Conservation (phyloP, 345 rosid species). For the Arabis hirsuta region DNA sequence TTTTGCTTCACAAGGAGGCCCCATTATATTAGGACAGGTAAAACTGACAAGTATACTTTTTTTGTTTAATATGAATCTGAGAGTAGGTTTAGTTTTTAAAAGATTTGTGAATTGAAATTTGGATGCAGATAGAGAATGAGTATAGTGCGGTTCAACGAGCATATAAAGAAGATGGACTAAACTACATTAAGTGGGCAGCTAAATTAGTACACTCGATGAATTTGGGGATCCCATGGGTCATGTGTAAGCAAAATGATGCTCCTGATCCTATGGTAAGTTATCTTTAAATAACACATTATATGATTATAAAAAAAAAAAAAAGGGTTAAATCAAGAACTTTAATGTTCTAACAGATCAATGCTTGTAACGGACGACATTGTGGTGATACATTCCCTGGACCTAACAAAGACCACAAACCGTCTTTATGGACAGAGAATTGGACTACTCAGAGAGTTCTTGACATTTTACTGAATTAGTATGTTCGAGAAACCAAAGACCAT, state of each 20-base stretch:
- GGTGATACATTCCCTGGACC: slow-evolving; percentile 96
- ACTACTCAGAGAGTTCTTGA: slow-evolving; percentile 75
- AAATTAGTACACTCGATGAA: slow-evolving; percentile 57
- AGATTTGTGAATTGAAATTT: slow-evolving; percentile 9
- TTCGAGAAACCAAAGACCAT: not conserved
- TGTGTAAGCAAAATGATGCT: slow-evolving; percentile 93
- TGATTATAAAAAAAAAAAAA: not conserved
- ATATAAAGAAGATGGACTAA: slow-evolving; percentile 59
- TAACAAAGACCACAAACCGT: slow-evolving; percentile 74
- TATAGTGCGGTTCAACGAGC: slow-evolving; percentile 74
- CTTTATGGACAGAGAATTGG: slow-evolving; percentile 98
- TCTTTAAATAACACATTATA: slow-evolving; percentile 7
- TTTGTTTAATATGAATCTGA: not conserved
- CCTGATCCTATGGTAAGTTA: slow-evolving; percentile 74
- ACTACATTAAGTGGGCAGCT: slow-evolving; percentile 78
- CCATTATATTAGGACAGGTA: slow-evolving; percentile 66
- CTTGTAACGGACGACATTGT: slow-evolving; percentile 98
- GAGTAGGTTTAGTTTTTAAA: not conserved
- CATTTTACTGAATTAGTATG: slow-evolving; percentile 10
- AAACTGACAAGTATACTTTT: not conserved
- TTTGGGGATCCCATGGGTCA: slow-evolving; percentile 87
- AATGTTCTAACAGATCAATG: slow-evolving; percentile 61
- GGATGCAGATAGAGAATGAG: slow-evolving; percentile 85
- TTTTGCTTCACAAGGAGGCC: slow-evolving; percentile 68
- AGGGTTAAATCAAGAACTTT: not conserved